Percentiles rank a stretch among this genome's conserved stretches.
Conservation (phyloP, 2,329 filamentous ascomycete species). For the Colletotrichum gigasporum region DNA sequence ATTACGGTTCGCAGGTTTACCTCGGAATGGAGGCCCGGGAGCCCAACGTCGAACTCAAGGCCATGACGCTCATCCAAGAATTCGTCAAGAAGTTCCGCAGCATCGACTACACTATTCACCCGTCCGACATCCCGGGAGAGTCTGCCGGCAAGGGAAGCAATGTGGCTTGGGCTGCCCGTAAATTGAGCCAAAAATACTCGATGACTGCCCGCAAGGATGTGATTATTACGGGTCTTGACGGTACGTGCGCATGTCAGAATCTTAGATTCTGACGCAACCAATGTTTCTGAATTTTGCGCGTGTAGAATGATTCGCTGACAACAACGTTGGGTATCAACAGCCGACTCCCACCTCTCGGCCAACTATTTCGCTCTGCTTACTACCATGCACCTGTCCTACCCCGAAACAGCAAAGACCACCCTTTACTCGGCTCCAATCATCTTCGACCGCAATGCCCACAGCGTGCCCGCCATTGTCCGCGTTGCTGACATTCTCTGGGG, state of each 20-base stretch:
- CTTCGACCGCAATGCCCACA: constrained; percentile 78
- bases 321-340: constrained; percentile 49
- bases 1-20: constrained; percentile 62
- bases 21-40: constrained; percentile 80
- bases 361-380: constrained; percentile 74
- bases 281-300: constrained; percentile 31
- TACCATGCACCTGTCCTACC: constrained; percentile 68
- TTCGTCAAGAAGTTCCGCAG: constrained; percentile 73
- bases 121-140: constrained; percentile 71
- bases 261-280: constrained; percentile 25
- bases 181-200: constrained; percentile 70
- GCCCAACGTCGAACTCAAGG: constrained; percentile 67
- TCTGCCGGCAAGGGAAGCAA: constrained; percentile 81
- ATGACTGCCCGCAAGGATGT: constrained; percentile 65
- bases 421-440: constrained; percentile 77
- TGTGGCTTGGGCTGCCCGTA: constrained; percentile 74
- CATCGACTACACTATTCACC: constrained; percentile 75
- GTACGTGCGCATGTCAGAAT: constrained; percentile 54
- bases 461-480: constrained; percentile 73
- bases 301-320: constrained; percentile 41
- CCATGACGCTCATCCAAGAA: constrained; percentile 66
- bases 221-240: constrained; percentile 77
- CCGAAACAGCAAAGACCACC: constrained; percentile 68
- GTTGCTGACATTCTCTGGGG: constrained; percentile 79
- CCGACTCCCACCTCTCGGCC: constrained; percentile 75